phyloP scores from a whole-genome alignment of 2,329 filamentous ascomycete genomes.

The Botrytis pseudocinerea region DNA sequence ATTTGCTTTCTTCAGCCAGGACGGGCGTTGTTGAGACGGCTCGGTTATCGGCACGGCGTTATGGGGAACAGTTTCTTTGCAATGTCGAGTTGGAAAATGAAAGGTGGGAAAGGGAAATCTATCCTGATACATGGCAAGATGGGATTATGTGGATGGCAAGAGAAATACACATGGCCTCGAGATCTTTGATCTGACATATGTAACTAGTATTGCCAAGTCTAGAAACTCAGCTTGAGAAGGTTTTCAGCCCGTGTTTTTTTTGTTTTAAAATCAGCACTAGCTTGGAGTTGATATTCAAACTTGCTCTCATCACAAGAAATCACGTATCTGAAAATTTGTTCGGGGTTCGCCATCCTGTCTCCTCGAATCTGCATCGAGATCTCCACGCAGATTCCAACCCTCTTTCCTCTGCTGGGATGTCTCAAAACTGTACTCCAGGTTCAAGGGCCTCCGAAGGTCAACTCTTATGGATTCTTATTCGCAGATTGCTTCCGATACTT shows the following conservation, averaged over 20 bases:
- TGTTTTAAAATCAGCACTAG: neutral
- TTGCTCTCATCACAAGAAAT: neutral
- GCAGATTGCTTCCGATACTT: neutral
- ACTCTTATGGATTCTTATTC: neutral
- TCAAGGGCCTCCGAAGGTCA: neutral
- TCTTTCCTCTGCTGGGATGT: neutral
- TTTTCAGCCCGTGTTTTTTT: neutral
- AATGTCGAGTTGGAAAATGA: neutral
- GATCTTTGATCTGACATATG: neutral
- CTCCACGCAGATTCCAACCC: neutral
- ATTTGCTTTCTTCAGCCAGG: neutral
- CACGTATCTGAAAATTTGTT: neutral
- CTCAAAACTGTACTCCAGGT: neutral
- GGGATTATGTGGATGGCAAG: neutral
- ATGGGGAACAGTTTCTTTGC: neutral
- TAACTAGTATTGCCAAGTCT: neutral
- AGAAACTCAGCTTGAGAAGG: neutral
- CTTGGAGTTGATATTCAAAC: neutral
- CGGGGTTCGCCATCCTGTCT: neutral
- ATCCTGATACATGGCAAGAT: neutral
- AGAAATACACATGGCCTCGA: neutral
- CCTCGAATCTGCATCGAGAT: neutral
- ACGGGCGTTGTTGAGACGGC: neutral
- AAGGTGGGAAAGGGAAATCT: neutral
- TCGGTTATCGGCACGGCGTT: neutral